Evolutionary conservation across 208 protist genomes (phyloP).

Genomic region (Leishmania aethiopica): DNA sequence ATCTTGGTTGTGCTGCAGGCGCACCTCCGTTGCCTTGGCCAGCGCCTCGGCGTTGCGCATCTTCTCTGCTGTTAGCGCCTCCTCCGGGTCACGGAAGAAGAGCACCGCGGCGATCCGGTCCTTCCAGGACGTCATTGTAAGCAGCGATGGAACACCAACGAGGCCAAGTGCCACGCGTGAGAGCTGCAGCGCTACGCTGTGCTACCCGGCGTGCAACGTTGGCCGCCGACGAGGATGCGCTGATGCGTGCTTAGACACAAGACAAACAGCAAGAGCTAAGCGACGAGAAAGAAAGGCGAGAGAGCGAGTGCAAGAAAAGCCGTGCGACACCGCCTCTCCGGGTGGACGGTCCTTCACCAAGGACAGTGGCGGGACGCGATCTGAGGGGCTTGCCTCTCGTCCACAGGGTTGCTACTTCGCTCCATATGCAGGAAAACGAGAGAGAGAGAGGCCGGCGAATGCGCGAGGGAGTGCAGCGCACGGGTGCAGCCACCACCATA

Average conservation of each 20-base stretch:
- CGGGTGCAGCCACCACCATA: not conserved
- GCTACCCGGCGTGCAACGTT: not conserved
- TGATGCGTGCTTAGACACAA: not conserved
- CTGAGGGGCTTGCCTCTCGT: not conserved
- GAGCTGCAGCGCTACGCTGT: not conserved
- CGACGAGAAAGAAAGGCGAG: not conserved
- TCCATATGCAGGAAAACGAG: not conserved
- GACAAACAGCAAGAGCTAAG: not conserved
- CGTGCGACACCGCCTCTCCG: not conserved
- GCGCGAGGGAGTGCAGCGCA: not conserved
- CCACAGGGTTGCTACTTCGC: not conserved
- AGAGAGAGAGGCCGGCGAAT: not conserved
- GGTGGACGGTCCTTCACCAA: not conserved
- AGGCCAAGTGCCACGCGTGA: not conserved
- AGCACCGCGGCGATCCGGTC: conserved; percentile 38
- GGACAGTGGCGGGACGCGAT: not conserved
- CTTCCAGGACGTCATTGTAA: conserved; percentile 36
- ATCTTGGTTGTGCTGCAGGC: conserved; percentile 45
- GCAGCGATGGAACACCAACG: not conserved
- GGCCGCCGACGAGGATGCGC: not conserved
- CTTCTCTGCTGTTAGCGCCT: conserved; percentile 54
- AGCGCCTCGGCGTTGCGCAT: conserved; percentile 80
- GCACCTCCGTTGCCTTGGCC: conserved; percentile 39
- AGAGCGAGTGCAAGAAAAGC: not conserved
- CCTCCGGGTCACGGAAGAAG: conserved; percentile 61